These are phyloP conservation scores for Picea sitchensis DNA, from an alignment of 75 land plant species.

Conservation along the genomic window DNA sequence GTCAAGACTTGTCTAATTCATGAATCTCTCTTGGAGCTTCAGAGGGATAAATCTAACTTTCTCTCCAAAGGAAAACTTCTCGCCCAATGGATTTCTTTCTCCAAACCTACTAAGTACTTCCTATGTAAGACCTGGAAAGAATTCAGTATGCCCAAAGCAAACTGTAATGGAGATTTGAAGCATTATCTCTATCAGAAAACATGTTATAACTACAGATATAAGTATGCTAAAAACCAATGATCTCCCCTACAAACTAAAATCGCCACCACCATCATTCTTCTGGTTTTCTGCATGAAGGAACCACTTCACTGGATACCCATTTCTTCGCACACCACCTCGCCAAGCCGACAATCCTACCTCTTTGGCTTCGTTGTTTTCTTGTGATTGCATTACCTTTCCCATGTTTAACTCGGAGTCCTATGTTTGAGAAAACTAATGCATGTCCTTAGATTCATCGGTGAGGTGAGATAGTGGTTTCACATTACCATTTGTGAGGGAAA, in stretches of 20 bases:
- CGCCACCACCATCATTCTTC: not conserved
- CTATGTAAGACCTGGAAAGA: constrained; percentile 6
- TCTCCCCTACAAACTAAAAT: constrained; percentile 6
- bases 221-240: constrained; percentile 2
- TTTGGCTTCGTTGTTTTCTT: not conserved
- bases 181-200: not conserved
- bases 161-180: constrained; percentile 5
- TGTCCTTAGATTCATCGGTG: too few relatives aligned
- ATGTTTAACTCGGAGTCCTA: not conserved
- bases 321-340: not conserved
- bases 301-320: constrained; percentile 5
- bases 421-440: too few relatives aligned
- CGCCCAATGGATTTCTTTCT: not conserved
- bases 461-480: too few relatives aligned
- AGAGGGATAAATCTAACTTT: constrained; percentile 37
- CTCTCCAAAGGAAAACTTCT: constrained; percentile 14
- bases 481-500: too few relatives aligned
- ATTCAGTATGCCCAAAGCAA: constrained; percentile 1
- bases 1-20: constrained; percentile 25
- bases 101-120: constrained; percentile 7
- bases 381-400: not conserved
- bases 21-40: constrained; percentile 17
- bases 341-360: constrained; percentile 10
- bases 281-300: not conserved
- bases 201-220: constrained; percentile 2